phyloP scores from a whole-genome alignment of 2,329 filamentous ascomycete species.

The Aspergillus pseudonomiae region DNA sequence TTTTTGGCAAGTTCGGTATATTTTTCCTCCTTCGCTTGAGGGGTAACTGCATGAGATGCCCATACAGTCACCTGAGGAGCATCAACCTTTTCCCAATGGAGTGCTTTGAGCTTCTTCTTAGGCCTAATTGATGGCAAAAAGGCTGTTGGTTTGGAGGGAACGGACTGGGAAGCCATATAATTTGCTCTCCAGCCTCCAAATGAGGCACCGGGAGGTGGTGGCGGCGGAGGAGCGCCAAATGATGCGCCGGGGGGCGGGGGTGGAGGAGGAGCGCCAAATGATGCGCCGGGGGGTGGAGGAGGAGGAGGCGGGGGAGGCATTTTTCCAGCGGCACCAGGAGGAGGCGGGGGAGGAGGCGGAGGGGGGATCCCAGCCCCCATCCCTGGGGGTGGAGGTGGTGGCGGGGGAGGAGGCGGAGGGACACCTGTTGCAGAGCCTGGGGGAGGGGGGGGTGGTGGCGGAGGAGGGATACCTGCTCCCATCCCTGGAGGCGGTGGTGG shows the following conservation, averaged over 20 bases:
- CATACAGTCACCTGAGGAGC: constrained; percentile 88
- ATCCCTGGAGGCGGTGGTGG: too few species aligned
- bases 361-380: too few species aligned
- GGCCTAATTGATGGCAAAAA: constrained; percentile 80
- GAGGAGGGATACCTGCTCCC: too few species aligned
- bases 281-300: too few species aligned
- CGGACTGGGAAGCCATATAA: constrained; percentile 68
- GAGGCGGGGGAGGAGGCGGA: too few species aligned
- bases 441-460: too few species aligned
- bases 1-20: constrained; percentile 91
- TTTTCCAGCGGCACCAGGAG: too few species aligned
- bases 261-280: too few species aligned
- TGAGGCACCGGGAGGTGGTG: constrained; percentile 67
- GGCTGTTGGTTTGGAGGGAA: constrained; percentile 60
- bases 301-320: too few species aligned
- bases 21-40: constrained; percentile 89
- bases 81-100: constrained; percentile 99
- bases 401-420: too few species aligned
- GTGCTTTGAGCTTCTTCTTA: constrained; percentile 99
- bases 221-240: constrained; percentile 57
- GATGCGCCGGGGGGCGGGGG: constrained; percentile 50
- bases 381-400: too few species aligned
- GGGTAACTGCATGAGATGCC: constrained; percentile 83
- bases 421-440: too few species aligned
- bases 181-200: constrained; percentile 65